phyloP scores from a whole-genome alignment of 2,329 filamentous ascomycete species.

The Fusarium sp. region DNA sequence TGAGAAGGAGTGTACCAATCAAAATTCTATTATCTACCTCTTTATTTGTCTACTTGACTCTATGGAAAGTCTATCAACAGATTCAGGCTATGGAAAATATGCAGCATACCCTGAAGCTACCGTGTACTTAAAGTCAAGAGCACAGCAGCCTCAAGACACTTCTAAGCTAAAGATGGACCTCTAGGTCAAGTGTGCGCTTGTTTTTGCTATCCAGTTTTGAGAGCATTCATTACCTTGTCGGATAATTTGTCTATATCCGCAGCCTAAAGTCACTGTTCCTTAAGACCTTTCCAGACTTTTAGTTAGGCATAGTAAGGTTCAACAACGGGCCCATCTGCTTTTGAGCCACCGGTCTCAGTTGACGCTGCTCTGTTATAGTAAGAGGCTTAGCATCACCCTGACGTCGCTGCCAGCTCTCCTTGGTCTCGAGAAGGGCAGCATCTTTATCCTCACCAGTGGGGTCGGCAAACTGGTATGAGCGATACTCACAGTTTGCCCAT shows the following conservation, averaged over 20 bases:
- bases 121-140: neutral
- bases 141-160: neutral
- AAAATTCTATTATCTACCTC: neutral
- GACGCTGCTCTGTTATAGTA: constrained; percentile 61
- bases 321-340: constrained; percentile 54
- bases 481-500: constrained; percentile 80
- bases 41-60: neutral
- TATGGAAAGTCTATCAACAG: neutral
- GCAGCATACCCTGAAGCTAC: neutral
- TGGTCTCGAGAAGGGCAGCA: constrained; percentile 63
- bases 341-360: constrained; percentile 58
- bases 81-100: neutral
- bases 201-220: neutral
- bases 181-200: neutral
- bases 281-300: neutral
- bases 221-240: neutral
- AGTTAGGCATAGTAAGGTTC: constrained; percentile 34
- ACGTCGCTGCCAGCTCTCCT: constrained; percentile 62
- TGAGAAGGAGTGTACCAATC: neutral
- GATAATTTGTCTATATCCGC: neutral
- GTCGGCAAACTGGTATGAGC: constrained; percentile 75
- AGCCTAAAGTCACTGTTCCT: neutral
- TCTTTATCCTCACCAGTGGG: constrained; percentile 62
- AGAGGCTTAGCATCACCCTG: constrained; percentile 57
- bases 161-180: no score